These are phyloP conservation scores for Lipomyces sp. DNA, from an alignment of 805 yeast species.

Conservation along the genomic window DNA sequence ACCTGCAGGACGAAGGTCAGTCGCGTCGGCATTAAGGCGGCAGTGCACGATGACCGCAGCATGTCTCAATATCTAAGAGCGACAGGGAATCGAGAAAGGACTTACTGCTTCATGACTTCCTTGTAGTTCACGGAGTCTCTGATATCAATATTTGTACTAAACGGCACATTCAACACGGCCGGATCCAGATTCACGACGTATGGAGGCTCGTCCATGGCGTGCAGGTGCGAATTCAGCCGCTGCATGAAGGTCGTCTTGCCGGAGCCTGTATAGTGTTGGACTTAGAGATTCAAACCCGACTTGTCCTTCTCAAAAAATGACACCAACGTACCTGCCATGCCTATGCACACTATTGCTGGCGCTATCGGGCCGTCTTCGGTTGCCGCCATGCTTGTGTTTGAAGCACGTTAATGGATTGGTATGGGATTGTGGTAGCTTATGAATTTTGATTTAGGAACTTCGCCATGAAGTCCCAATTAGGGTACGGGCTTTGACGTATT, in stretches of 20 bases:
- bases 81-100: background rate
- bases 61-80: background rate
- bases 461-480: too few species aligned
- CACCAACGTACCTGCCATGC: slow-evolving; percentile 44
- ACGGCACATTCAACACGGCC: slow-evolving; percentile 91
- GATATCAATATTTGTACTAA: slow-evolving; percentile 90
- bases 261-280: slow-evolving; percentile 43
- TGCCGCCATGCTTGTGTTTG: background rate
- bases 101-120: slow-evolving; percentile 85
- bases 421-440: too few species aligned
- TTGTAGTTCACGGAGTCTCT: slow-evolving; percentile 93
- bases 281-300: background rate
- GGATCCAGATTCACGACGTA: slow-evolving; percentile 95
- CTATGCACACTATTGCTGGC: slow-evolving; percentile 47
- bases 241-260: slow-evolving; percentile 99
- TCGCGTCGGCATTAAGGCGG: too few species aligned
- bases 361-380: slow-evolving; percentile 35
- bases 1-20: slow-evolving; percentile 32
- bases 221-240: slow-evolving; percentile 83
- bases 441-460: too few species aligned
- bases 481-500: too few species aligned
- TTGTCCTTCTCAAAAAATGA: background rate
- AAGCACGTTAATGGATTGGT: too few species aligned
- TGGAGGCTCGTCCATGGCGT: slow-evolving; percentile 65
- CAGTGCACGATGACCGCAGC: too few species aligned